Base-by-base conservation (phyloP, 768 basidiomycete genomes). In the Tulasnella sp. region DNA sequence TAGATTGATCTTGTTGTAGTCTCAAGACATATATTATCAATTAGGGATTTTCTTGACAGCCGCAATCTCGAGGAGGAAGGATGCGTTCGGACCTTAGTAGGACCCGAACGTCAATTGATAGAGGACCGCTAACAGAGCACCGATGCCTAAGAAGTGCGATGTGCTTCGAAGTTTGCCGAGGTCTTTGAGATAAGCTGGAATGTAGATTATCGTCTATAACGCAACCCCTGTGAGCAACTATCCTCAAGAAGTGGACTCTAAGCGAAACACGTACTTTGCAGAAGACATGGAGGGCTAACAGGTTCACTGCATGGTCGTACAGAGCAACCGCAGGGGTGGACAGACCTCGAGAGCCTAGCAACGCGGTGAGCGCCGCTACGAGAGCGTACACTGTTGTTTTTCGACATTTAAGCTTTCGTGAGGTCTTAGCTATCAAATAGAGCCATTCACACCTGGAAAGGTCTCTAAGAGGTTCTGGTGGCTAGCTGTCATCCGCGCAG, bases 1-100 rank as follows among this genome's bases (percentile, higher is more conserved):
- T 78, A 37, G 74, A 42, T 75, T 44, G 40, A 71, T 37, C 40
- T 70, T 42, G 70, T 37, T 46, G n/a, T 32, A 67, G 61, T 67
- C 61, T 51, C 48, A 51, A 51, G n/a, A 67, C n/a, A n/a, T 67
- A 67, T 67, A 67, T 67, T 67, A 67, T 67, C 61, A 67, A 67
- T 29, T 67, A 67, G n/a, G 61, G 61, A n/a, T 67, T 67, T 57
- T 67, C 61, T 26, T 67, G 13, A 5, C 5, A 29, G 32, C 29
- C 48, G 23, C 10, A 23, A 20, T 4, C 48, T 51, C 48, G 23
- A 51, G 23, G 0, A 9, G 48, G 48, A 16, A 51, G 48, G 48
- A 51, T 51, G 48, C 20, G 18, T 5, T 20, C 23, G 16, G 48
- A 23, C 5, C 20, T 9, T 51, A 51, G 48, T 51, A 51, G 48